Evolutionary conservation across 768 basidiomycete species (phyloP), one percentile per base, ranked within the genome.

Genomic region (Xerocomellus chrysenteron): DNA sequence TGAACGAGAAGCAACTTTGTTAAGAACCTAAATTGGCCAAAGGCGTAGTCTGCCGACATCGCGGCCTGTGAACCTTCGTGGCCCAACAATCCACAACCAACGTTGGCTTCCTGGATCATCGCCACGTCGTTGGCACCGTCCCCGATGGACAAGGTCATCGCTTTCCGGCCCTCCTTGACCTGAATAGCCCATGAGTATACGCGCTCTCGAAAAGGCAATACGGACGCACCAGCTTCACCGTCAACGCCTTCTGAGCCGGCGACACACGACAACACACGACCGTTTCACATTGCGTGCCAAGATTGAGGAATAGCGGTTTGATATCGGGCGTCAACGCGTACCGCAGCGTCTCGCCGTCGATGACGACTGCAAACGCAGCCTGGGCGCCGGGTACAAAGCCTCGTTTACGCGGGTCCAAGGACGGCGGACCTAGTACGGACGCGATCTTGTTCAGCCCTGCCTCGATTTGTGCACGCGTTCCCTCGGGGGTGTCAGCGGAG

Each of bases 81-180:
- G 44, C 96, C 96, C 63, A 92, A 83, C 28, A 98, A 76, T 21
- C 96, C 96, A 67, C 94, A 92, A 4, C 96, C 96, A 61, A 98
- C 88, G 70, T 98, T 94, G n/a, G 96, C 96, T 67, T 96, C 96
- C 69, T 98, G 96, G 56, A 98, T 98, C 96, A 98, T 98, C 7
- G 95, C 94, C 24, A 98, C 96, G 67, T 98, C 96, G 67, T 98
- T 98, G 16, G 96, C 96, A 52, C 93, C 94, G 65, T 98, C 96
- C 11, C 96, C 96, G 52, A 99, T 98, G 0, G 95, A 91, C 30
- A 98, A 73, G 2, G 95, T 96, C 96, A 98, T 97, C 0, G 94
- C 94, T 48, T 92, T 87, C 46, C 89, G 84, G 11, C 96, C 96
- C 63, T 98, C 94, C 66, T 98, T 98, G 71, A 98, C 92, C 92